Conservation (phyloP, 129 eudicot species). For the Cynara cardunculus region DNA sequence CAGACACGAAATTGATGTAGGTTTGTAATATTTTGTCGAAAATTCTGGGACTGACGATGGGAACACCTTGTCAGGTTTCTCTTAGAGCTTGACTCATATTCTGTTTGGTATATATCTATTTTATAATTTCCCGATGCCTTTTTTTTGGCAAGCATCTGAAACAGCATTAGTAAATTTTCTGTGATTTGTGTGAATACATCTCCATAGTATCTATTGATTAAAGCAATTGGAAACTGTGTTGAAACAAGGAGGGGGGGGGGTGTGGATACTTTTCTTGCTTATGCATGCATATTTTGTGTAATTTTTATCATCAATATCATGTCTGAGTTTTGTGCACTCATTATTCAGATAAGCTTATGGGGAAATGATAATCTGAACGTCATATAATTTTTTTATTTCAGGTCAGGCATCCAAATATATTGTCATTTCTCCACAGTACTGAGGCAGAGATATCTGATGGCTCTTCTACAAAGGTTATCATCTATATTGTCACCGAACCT, state of each 20-base stretch:
- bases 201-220: neutral
- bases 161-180: neutral
- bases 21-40: neutral
- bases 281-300: neutral
- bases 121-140: too few relatives aligned
- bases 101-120: too few relatives aligned
- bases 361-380: neutral
- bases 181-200: neutral
- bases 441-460: constrained; percentile 87
- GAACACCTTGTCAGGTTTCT: neutral
- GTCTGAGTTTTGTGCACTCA: neutral
- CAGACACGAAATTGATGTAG: neutral
- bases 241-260: neutral
- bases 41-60: neutral
- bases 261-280: neutral
- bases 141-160: too few relatives aligned
- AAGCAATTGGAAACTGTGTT: neutral
- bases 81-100: neutral
- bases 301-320: neutral
- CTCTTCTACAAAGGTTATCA: constrained; percentile 66
- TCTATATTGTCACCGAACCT: constrained; percentile 93
- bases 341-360: neutral
- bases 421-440: constrained; percentile 91
- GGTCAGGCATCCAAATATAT: constrained; percentile 97
- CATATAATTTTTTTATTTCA: constrained; percentile 33